Conservation (phyloP, 257 asterid species). For the Nicotiana tomentosiformis region DNA sequence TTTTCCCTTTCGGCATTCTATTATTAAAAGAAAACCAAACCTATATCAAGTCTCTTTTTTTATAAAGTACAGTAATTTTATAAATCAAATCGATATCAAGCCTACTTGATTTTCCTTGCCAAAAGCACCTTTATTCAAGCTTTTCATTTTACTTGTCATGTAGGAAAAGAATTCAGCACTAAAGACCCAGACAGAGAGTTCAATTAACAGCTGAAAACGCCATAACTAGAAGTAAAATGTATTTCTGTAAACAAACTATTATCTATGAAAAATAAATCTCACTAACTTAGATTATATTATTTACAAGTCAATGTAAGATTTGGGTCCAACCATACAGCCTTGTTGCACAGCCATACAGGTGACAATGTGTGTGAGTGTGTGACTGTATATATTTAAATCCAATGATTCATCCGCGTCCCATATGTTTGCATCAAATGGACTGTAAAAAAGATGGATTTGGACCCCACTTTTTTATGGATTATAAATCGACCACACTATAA, state of each 20-base stretch:
- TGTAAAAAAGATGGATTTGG: not conserved
- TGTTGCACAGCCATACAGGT: conserved; percentile 4
- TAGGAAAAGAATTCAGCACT: not conserved
- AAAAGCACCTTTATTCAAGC: conserved; percentile 1
- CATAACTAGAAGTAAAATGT: not conserved
- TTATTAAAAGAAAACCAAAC: not conserved
- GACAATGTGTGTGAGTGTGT: not conserved
- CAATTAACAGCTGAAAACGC: not conserved
- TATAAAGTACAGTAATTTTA: not conserved
- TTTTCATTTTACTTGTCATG: not conserved
- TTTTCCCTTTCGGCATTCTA: not conserved
- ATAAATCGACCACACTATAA: not conserved
- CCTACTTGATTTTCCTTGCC: not conserved
- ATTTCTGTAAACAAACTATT: not conserved
- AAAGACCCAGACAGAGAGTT: not conserved
- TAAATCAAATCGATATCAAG: not conserved
- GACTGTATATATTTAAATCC: not conserved
- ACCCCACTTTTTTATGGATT: not conserved
- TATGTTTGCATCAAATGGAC: not conserved
- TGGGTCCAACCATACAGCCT: not conserved
- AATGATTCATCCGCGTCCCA: not conserved
- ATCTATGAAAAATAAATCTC: not conserved
- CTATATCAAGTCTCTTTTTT: not conserved
- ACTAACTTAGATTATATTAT: not conserved
- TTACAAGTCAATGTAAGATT: not conserved